A percentile compares a stretch with the other conserved stretches of the same genome.
phyloP scores from a whole-genome alignment of 768 basidiomycete species.

The Kondoa subrosea region DNA sequence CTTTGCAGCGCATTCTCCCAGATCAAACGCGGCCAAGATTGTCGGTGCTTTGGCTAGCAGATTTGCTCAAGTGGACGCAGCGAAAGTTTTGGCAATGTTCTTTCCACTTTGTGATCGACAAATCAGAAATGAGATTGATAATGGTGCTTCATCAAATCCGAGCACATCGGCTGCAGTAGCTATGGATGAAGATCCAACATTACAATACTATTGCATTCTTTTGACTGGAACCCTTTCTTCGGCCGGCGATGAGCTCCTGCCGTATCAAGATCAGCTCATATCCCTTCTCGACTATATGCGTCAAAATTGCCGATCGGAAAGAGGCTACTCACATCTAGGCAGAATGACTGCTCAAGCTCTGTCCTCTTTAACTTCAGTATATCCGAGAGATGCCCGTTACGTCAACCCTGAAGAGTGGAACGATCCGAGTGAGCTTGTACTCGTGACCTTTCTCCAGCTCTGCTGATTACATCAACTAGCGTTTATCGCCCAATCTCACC shows the following conservation, averaged over 20 bases:
- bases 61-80: constrained; percentile 59
- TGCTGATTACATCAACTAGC: constrained; percentile 43
- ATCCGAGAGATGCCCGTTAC: constrained; percentile 63
- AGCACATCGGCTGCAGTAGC: constrained; percentile 50
- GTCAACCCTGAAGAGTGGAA: constrained; percentile 62
- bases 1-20: constrained; percentile 74
- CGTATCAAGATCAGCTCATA: constrained; percentile 47
- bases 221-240: constrained; percentile 56
- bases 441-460: constrained; percentile 2
- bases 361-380: constrained; percentile 59
- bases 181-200: constrained; percentile 38
- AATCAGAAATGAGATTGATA: constrained; percentile 64
- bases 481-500: constrained; percentile 31
- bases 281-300: constrained; percentile 48
- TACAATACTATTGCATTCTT: constrained; percentile 73
- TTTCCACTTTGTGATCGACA: constrained; percentile 56
- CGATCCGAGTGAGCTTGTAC: constrained; percentile 42
- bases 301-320: constrained; percentile 57
- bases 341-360: constrained; percentile 57
- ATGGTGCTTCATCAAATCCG: constrained; percentile 48
- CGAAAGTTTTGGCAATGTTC: constrained; percentile 61
- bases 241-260: constrained; percentile 42
- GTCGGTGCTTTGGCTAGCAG: constrained; percentile 76
- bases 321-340: constrained; percentile 65
- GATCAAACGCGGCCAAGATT: constrained; percentile 76